These are phyloP conservation scores for Gnaphalium uliginosum DNA, from an alignment of 129 eudicot genomes.

Conservation along the genomic window DNA sequence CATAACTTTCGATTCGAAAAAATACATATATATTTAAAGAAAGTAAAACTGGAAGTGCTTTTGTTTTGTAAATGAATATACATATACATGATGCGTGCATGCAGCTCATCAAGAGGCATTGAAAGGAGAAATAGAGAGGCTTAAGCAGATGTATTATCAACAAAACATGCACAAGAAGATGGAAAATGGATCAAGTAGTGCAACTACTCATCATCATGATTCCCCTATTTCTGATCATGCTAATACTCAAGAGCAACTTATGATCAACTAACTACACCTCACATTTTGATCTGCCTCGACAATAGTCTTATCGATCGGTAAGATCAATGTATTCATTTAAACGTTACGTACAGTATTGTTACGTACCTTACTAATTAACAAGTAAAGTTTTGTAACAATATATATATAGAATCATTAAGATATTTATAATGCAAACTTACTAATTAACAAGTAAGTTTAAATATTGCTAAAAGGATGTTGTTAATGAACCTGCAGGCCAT, in stretches of 20 bases:
- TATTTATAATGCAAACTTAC: too few species aligned
- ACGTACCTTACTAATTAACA: too few species aligned
- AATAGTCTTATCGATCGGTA: slow-evolving; percentile 17
- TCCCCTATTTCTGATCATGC: slow-evolving; percentile 41
- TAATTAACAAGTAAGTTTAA: background rate
- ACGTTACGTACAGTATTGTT: too few species aligned
- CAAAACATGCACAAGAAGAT: slow-evolving; percentile 59
- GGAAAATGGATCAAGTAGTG: slow-evolving; percentile 43
- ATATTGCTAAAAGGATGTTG: slow-evolving; percentile 25
- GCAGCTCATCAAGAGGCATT: slow-evolving; percentile 97
- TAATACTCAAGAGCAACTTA: slow-evolving; percentile 41
- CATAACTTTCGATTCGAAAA: background rate
- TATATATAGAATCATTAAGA: too few species aligned
- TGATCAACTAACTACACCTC: slow-evolving; percentile 35
- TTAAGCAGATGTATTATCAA: slow-evolving; percentile 75
- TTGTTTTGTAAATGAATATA: background rate
- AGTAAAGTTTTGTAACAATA: too few species aligned
- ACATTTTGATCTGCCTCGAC: slow-evolving; percentile 6
- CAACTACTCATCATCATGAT: slow-evolving; percentile 31
- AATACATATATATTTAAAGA: too few species aligned
- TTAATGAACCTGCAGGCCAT: slow-evolving; percentile 1
- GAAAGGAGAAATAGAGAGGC: slow-evolving; percentile 91
- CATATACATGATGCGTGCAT: background rate
- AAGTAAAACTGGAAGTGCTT: background rate
- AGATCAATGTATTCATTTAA: background rate